Conservation (phyloP, 108 stramenopile genomes). For the Nitzschia putrida region DNA sequence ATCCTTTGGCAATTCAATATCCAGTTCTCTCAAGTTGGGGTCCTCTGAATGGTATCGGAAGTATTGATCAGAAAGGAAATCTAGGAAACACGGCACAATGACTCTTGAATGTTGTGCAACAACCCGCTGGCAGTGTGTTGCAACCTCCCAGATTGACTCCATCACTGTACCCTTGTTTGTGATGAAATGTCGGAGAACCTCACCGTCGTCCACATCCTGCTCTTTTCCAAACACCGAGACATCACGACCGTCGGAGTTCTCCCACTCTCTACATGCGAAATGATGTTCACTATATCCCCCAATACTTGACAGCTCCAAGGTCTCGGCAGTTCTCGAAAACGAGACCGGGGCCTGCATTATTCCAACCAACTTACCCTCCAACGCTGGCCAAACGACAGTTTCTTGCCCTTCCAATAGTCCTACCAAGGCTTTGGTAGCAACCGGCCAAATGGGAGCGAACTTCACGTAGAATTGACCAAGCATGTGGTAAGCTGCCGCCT, state of each 20-base stretch:
- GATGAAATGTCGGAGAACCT: slow-evolving; percentile 50
- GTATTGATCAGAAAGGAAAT: slow-evolving; percentile 74
- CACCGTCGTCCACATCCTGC: slow-evolving; percentile 35
- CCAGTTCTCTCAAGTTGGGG: slow-evolving; percentile 67
- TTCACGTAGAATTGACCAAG: slow-evolving; percentile 75
- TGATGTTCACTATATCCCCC: slow-evolving; percentile 35
- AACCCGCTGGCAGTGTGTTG: slow-evolving; percentile 56
- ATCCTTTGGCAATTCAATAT: slow-evolving; percentile 30
- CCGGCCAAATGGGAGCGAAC: slow-evolving; percentile 79
- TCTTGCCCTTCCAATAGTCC: slow-evolving; percentile 58
- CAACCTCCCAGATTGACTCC: slow-evolving; percentile 65
- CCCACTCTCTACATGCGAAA: slow-evolving; percentile 60
- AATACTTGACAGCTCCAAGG: neutral
- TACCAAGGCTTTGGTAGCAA: slow-evolving; percentile 53
- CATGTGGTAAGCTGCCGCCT: slow-evolving; percentile 74
- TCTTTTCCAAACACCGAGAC: slow-evolving; percentile 44
- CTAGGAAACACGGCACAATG: slow-evolving; percentile 78
- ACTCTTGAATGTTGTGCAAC: slow-evolving; percentile 67
- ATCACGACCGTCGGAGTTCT: slow-evolving; percentile 48
- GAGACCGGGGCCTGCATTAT: slow-evolving; percentile 37
- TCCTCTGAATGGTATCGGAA: slow-evolving; percentile 69
- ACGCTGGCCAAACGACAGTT: slow-evolving; percentile 54
- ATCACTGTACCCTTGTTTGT: slow-evolving; percentile 61
- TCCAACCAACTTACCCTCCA: slow-evolving; percentile 45
- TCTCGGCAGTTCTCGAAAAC: neutral